These are phyloP conservation scores for Citrus hindsii DNA, from an alignment of 345 rosid species.

Conservation along the genomic window DNA sequence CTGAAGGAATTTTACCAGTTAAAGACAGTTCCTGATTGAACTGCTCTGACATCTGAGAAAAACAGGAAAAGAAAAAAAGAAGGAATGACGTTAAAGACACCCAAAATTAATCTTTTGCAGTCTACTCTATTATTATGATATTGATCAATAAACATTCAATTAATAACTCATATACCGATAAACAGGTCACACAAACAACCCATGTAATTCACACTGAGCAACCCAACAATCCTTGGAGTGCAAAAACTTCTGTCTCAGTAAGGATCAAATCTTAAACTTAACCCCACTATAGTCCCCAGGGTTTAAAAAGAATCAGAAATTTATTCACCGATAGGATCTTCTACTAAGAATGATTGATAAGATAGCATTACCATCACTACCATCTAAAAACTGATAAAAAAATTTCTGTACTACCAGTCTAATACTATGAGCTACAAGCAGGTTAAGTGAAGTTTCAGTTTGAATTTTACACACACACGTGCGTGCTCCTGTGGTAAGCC, in stretches of 20 bases:
- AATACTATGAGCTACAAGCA: neutral
- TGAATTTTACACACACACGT: neutral
- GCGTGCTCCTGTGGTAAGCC: neutral
- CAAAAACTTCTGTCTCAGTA: neutral
- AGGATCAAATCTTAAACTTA: neutral
- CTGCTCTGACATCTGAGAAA: constrained; percentile 87
- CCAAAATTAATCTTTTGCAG: neutral
- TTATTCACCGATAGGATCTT: neutral
- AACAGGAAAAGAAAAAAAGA: constrained; percentile 1
- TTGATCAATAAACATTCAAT: neutral
- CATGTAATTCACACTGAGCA: neutral
- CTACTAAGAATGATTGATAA: neutral
- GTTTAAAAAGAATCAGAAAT: neutral
- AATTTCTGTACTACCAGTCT: neutral
- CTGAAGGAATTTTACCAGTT: constrained; percentile 92
- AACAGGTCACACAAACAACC: neutral
- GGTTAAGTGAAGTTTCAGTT: neutral
- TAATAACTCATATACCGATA: neutral
- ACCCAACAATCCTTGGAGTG: neutral
- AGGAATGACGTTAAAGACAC: neutral
- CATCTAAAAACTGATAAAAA: neutral
- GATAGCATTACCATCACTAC: neutral
- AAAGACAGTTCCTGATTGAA: constrained; percentile 85
- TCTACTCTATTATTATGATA: neutral
- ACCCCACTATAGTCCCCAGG: neutral